These are phyloP conservation scores for Gynochthodes officinalis DNA, from an alignment of 257 asterid genomes.

Conservation along the genomic window DNA sequence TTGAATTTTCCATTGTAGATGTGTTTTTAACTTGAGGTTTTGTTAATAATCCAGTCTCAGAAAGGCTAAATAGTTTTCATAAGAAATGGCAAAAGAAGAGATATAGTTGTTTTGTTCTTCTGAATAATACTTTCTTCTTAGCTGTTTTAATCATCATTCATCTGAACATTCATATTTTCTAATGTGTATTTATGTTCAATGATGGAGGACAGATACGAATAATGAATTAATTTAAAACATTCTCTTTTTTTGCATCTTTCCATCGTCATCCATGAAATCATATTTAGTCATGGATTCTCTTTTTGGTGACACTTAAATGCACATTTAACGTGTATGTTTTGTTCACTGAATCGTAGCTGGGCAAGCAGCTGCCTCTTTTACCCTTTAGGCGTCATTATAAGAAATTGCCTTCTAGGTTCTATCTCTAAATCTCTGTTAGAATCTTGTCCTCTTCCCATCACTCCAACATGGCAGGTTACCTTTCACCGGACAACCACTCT, in stretches of 20 bases:
- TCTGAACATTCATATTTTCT: neutral
- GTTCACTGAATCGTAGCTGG: neutral
- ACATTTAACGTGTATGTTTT: neutral
- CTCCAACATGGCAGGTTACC: neutral
- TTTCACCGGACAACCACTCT: neutral
- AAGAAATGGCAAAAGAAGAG: neutral
- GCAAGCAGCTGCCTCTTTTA: neutral
- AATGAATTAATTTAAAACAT: no score
- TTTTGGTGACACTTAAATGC: neutral
- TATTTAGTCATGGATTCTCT: neutral
- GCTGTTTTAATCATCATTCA: neutral
- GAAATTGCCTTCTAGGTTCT: neutral
- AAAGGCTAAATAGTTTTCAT: neutral
- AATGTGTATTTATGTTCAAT: neutral
- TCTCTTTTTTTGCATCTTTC: neutral
- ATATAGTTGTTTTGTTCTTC: neutral
- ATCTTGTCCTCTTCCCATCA: neutral
- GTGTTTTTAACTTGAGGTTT: neutral
- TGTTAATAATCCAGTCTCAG: neutral
- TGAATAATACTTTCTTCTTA: neutral
- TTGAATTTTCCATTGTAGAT: neutral
- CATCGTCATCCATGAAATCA: neutral
- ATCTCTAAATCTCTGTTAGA: neutral
- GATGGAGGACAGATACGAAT: no score
- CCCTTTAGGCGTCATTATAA: neutral